These are phyloP conservation scores for Solanum sejunctum DNA, from an alignment of 257 asterid species.

Conservation along the genomic window DNA sequence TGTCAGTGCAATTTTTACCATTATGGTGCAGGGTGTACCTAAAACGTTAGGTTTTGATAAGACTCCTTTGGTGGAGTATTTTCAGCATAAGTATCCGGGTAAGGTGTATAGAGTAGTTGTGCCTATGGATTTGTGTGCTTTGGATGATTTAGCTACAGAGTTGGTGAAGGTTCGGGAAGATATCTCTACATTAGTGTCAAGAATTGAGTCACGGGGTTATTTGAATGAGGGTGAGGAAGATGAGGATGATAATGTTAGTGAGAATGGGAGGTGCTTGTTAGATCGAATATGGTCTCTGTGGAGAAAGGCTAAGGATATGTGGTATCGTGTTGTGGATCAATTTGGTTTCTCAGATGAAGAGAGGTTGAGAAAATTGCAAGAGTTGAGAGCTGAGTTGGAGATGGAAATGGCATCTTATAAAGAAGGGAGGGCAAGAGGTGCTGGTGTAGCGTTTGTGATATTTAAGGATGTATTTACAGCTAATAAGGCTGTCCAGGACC, in stretches of 20 bases:
- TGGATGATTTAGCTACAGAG: slow-evolving; percentile 88
- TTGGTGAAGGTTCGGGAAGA: slow-evolving; percentile 76
- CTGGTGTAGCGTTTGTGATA: slow-evolving; percentile 93
- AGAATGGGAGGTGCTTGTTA: slow-evolving; percentile 26
- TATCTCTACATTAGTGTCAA: slow-evolving; percentile 51
- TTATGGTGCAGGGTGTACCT: slow-evolving; percentile 85
- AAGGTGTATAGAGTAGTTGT: slow-evolving; percentile 69
- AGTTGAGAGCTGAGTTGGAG: slow-evolving; percentile 85
- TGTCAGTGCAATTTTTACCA: slow-evolving; percentile 70
- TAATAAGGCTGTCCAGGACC: slow-evolving; percentile 88
- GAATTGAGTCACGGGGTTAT: slow-evolving; percentile 58
- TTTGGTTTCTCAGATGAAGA: slow-evolving; percentile 88
- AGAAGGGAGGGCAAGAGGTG: slow-evolving; percentile 95
- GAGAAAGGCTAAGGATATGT: slow-evolving; percentile 52
- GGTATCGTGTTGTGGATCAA: slow-evolving; percentile 44
- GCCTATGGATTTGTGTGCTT: slow-evolving; percentile 95
- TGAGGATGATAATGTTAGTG: slow-evolving; percentile 17
- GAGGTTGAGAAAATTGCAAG: slow-evolving; percentile 84
- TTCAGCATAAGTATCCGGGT: slow-evolving; percentile 82
- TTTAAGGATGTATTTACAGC: slow-evolving; percentile 89
- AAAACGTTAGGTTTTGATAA: slow-evolving; percentile 67
- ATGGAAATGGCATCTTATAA: slow-evolving; percentile 98
- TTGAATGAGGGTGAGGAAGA: slow-evolving; percentile 34
- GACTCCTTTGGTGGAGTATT: slow-evolving; percentile 68
- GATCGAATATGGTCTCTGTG: slow-evolving; percentile 23